Percentiles rank a stretch among this genome's conserved stretches.
phyloP scores from a whole-genome alignment of 2,329 filamentous ascomycete genomes.

The Cladosporium colombiae region DNA sequence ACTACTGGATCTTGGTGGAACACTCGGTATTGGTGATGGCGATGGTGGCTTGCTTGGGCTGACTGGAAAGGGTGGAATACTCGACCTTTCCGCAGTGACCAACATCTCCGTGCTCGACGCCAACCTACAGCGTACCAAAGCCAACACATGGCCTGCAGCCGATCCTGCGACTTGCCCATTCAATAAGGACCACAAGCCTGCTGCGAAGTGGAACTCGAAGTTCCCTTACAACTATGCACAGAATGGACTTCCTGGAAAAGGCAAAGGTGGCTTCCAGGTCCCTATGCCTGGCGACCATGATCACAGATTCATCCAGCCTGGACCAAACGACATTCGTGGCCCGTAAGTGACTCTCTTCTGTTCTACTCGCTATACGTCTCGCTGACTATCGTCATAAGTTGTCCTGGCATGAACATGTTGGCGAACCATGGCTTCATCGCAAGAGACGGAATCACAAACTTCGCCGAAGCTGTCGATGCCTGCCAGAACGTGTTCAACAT shows the following conservation, averaged over 20 bases:
- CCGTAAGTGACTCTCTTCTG: constrained; percentile 14
- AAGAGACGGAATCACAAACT: constrained; percentile 43
- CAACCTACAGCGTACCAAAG: background rate
- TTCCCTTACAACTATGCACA: constrained; percentile 22
- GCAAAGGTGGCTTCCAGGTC: constrained; percentile 42
- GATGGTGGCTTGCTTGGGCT: constrained; percentile 4
- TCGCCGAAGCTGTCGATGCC: constrained; percentile 43
- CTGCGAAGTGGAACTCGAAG: constrained; percentile 9
- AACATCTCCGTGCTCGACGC: constrained; percentile 5
- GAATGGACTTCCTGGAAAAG: constrained; percentile 30
- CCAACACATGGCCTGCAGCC: constrained; percentile 9
- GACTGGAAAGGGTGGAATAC: constrained; percentile 5
- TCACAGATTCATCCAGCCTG: constrained; percentile 37
- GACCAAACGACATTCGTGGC: constrained; percentile 41
- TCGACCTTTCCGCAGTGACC: background rate
- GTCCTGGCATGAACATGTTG: constrained; percentile 43
- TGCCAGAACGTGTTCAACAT: constrained; percentile 47
- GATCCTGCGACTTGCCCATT: constrained; percentile 10
- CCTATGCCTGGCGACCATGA: constrained; percentile 42
- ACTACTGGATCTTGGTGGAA: background rate
- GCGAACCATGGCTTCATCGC: constrained; percentile 45
- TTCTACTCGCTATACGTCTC: constrained; percentile 11
- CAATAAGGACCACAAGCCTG: constrained; percentile 15
- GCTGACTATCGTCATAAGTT: constrained; percentile 26
- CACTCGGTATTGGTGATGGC: background rate